Conservation (phyloP, 768 basidiomycete genomes). For the Pleurotus tuber-regium region DNA sequence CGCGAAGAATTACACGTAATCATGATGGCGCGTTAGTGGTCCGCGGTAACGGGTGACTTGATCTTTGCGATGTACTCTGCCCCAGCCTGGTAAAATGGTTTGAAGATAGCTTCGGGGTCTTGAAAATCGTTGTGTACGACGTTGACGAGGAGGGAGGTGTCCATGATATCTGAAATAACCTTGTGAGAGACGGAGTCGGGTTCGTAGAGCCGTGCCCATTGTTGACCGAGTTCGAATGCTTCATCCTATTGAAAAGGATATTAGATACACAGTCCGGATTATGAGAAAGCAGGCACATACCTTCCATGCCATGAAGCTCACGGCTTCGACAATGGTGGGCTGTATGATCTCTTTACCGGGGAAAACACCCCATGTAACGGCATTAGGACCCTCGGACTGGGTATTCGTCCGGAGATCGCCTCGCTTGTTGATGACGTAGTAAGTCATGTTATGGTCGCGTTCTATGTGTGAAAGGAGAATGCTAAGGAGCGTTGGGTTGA, state of each 20-base stretch:
- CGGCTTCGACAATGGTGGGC: conserved; percentile 94
- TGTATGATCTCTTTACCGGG: conserved; percentile 96
- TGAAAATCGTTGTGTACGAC: conserved; percentile 97
- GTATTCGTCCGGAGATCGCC: conserved; percentile 96
- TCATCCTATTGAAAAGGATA: conserved; percentile 63
- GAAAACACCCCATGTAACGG: conserved; percentile 99
- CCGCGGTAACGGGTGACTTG: conserved; percentile 22
- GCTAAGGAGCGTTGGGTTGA: conserved; percentile 68
- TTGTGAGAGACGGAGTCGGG: conserved; percentile 69
- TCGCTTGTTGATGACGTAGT: conserved; percentile 95
- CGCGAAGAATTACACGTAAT: too few relatives aligned
- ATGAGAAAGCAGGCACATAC: conserved; percentile 33
- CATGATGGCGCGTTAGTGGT: conserved; percentile 15
- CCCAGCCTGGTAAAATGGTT: conserved; percentile 79
- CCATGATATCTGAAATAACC: conserved; percentile 77
- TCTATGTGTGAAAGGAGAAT: conserved; percentile 80
- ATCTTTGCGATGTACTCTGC: conserved; percentile 50
- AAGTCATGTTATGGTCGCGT: conserved; percentile 84
- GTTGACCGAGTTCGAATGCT: conserved; percentile 86
- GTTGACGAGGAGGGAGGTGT: conserved; percentile 83
- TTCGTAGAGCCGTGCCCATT: conserved; percentile 90
- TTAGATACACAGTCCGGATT: conserved; percentile 2
- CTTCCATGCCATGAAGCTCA: conserved; percentile 99
- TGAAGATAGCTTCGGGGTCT: conserved; percentile 78
- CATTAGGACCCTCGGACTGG: conserved; percentile 93